These are phyloP conservation scores for Fusarium sp. DNA, from an alignment of 2,329 filamentous ascomycete genomes.

Conservation along the genomic window DNA sequence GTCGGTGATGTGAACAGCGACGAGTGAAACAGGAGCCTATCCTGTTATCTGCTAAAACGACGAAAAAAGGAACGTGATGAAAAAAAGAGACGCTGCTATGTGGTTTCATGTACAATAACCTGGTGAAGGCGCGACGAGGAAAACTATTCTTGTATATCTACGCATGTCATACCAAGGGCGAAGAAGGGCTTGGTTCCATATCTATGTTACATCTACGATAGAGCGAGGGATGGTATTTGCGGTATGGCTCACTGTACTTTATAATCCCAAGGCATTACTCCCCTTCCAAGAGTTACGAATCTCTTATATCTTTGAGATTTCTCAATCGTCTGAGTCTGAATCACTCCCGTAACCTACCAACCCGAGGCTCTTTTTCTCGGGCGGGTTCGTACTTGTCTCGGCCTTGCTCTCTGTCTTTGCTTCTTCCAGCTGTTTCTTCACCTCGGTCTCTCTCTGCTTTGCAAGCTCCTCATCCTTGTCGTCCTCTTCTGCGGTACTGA, in stretches of 20 bases:
- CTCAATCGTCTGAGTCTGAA: conserved; percentile 57
- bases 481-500: conserved; percentile 23
- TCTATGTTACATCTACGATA: conserved; percentile 29
- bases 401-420: conserved; percentile 9
- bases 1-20: conserved; percentile 53
- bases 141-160: conserved; percentile 35
- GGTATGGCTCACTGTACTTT: conserved; percentile 25
- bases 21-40: conserved; percentile 31
- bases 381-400: conserved; percentile 7
- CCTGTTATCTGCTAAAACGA: not conserved
- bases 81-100: not conserved
- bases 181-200: conserved; percentile 11
- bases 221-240: conserved; percentile 27
- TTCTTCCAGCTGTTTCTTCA: conserved; percentile 21
- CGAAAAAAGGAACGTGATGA: conserved; percentile 1
- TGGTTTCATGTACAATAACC: conserved; percentile 38
- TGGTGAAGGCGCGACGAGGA: conserved; percentile 18
- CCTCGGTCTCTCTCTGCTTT: conserved; percentile 19
- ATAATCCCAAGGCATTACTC: conserved; percentile 32
- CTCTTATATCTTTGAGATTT: not conserved
- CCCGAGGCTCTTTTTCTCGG: conserved; percentile 46
- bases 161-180: conserved; percentile 30
- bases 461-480: conserved; percentile 25
- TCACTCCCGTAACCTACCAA: conserved; percentile 61
- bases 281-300: conserved; percentile 16